phyloP scores from a whole-genome alignment of 192 early-diverging fungal genomes.

The Jimgerdemannia flammicorona region DNA sequence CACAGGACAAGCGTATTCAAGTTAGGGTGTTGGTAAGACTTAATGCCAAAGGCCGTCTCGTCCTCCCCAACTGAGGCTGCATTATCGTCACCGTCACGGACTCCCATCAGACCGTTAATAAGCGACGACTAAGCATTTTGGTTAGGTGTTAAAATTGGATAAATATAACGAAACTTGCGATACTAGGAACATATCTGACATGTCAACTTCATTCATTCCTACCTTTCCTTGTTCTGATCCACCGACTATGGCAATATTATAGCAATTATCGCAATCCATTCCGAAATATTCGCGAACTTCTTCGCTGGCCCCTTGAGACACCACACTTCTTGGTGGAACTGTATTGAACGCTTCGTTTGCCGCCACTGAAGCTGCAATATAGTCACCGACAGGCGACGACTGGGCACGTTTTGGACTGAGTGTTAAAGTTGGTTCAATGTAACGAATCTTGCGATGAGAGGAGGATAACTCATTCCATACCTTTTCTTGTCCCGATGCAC shows the following conservation, averaged over 20 bases:
- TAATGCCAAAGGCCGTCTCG: slow-evolving; percentile 18
- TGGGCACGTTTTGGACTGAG: too few relatives aligned
- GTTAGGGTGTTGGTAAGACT: slow-evolving; percentile 25
- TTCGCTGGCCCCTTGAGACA: slow-evolving; percentile 21
- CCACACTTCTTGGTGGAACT: slow-evolving; percentile 26
- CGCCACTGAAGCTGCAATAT: neutral
- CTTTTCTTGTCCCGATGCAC: too few relatives aligned
- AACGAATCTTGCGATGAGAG: too few relatives aligned
- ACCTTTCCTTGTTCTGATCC: slow-evolving; percentile 32
- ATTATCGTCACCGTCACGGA: slow-evolving; percentile 20
- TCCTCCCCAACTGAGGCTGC: slow-evolving; percentile 26
- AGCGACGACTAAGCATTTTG: slow-evolving; percentile 20
- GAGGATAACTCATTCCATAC: too few relatives aligned
- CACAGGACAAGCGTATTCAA: slow-evolving; percentile 27
- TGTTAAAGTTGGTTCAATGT: too few relatives aligned
- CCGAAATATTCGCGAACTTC: slow-evolving; percentile 25
- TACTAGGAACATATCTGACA: neutral
- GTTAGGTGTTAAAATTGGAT: slow-evolving; percentile 7
- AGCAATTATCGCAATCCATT: slow-evolving; percentile 28
- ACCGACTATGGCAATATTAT: slow-evolving; percentile 34
- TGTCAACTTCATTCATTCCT: slow-evolving; percentile 3
- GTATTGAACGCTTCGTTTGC: slow-evolving; percentile 24
- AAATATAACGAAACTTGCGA: neutral
- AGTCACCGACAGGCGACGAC: too few relatives aligned
- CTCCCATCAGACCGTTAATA: slow-evolving; percentile 33